Percentiles rank a stretch among this genome's conserved stretches.
Evolutionary conservation across 306 rosid genomes (phyloP).

Genomic region (Canavalia ensiformis): DNA sequence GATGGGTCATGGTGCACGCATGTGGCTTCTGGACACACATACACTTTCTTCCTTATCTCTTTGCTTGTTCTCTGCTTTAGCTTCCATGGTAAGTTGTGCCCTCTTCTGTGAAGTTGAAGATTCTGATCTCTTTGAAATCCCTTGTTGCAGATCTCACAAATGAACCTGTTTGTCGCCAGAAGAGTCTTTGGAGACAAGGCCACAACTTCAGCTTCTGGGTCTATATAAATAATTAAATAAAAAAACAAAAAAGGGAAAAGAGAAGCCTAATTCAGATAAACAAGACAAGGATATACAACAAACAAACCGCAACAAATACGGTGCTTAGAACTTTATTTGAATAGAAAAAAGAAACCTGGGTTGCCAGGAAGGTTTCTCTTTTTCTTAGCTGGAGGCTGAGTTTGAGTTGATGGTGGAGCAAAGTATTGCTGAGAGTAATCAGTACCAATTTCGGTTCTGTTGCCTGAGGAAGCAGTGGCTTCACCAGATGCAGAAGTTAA

Average conservation of each 20-base stretch:
- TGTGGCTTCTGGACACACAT: slow-evolving; percentile 84
- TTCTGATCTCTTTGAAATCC: slow-evolving; percentile 97
- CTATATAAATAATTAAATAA: slow-evolving; percentile 49
- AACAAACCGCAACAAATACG: neutral
- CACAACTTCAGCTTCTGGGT: slow-evolving; percentile 95
- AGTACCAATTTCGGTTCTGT: slow-evolving; percentile 65
- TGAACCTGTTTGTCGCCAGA: slow-evolving; percentile 82
- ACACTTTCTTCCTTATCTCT: slow-evolving; percentile 87
- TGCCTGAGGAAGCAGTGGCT: slow-evolving; percentile 88
- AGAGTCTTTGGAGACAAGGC: slow-evolving; percentile 88
- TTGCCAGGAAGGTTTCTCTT: slow-evolving; percentile 97
- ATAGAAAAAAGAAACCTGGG: slow-evolving; percentile 69
- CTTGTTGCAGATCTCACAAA: slow-evolving; percentile 93
- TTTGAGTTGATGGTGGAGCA: slow-evolving; percentile 56
- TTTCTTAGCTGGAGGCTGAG: slow-evolving; percentile 64
- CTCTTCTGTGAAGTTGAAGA: slow-evolving; percentile 96
- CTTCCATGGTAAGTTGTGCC: slow-evolving; percentile 97
- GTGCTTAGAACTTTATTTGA: neutral
- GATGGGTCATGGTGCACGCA: slow-evolving; percentile 95
- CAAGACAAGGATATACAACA: slow-evolving; percentile 15
- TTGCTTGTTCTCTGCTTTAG: slow-evolving; percentile 84
- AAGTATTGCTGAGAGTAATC: slow-evolving; percentile 61
- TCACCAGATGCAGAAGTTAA: slow-evolving; percentile 93
- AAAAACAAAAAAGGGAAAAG: neutral
- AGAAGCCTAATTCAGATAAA: neutral